Percentiles rank a stretch among this genome's conserved stretches.
phyloP scores from a whole-genome alignment of 768 basidiomycete species.

The Macrocybe gigantea region DNA sequence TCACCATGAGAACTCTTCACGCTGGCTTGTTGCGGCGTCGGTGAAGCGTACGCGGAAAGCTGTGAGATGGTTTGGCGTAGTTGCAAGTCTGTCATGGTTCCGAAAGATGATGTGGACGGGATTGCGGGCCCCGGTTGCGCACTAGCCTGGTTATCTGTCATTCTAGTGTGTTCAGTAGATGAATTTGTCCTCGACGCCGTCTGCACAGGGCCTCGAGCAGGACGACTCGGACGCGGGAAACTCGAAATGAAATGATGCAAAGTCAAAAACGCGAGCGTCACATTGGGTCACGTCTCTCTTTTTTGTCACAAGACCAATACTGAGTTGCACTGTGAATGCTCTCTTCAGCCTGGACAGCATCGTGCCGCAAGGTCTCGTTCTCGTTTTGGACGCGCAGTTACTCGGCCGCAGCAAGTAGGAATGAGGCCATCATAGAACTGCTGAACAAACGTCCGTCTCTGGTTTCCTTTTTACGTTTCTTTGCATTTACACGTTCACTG shows the following conservation, averaged over 20 bases:
- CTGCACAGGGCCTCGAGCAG: not conserved
- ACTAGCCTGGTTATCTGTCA: conserved; percentile 21
- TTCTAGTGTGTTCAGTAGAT: conserved; percentile 2
- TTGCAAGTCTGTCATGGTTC: conserved; percentile 55
- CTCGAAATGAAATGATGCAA: not conserved
- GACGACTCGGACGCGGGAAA: not conserved
- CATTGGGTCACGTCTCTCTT: not conserved
- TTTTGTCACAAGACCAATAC: not conserved
- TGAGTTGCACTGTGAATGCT: not conserved
- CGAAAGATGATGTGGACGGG: conserved; percentile 21
- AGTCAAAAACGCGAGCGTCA: conserved; percentile 6
- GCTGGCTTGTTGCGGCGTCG: conserved; percentile 28
- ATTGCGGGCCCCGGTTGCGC: conserved; percentile 13
- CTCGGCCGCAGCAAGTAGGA: conserved; percentile 7
- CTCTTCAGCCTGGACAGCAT: not conserved
- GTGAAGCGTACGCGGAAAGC: conserved; percentile 37
- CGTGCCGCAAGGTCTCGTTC: conserved; percentile 1
- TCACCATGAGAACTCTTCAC: conserved; percentile 22
- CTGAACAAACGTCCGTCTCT: conserved; percentile 33
- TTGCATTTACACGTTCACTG: conserved; percentile 1
- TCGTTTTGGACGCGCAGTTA: not conserved
- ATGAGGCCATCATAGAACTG: conserved; percentile 26
- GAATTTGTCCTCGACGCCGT: not conserved
- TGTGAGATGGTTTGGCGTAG: conserved; percentile 60
- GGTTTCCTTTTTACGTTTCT: not conserved